These are phyloP conservation scores for Fusarium nematophilum DNA, from an alignment of 2,329 filamentous ascomycete species.

Conservation along the genomic window DNA sequence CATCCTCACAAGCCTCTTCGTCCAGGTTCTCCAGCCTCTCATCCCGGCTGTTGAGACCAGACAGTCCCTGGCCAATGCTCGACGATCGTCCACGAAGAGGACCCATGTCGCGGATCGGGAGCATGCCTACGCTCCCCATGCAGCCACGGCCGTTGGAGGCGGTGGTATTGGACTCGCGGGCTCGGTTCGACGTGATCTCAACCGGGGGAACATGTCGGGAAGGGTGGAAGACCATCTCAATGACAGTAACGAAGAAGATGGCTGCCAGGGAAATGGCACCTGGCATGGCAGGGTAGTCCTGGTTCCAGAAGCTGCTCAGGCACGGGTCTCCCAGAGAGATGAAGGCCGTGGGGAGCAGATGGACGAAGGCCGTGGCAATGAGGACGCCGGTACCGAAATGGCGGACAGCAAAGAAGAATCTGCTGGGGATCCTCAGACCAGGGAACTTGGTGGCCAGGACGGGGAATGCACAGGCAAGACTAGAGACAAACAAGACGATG, in stretches of 20 bases:
- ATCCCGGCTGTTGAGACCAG: constrained; percentile 43
- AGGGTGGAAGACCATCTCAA: constrained; percentile 77
- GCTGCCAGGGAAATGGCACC: constrained; percentile 83
- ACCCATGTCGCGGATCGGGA: constrained; percentile 49
- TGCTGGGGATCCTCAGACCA: constrained; percentile 63
- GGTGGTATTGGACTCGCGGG: neutral
- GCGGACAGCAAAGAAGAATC: constrained; percentile 67
- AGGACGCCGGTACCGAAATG: constrained; percentile 84
- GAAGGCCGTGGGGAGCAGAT: constrained; percentile 76
- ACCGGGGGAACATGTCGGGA: constrained; percentile 47
- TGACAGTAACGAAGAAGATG: constrained; percentile 80
- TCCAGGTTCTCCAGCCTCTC: constrained; percentile 25
- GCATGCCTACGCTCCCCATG: constrained; percentile 42
- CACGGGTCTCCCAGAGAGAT: constrained; percentile 71
- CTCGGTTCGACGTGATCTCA: constrained; percentile 7
- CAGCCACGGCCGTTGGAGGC: constrained; percentile 33
- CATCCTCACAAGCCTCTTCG: constrained; percentile 28
- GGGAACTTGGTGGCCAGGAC: constrained; percentile 65
- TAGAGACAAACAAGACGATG: constrained; percentile 60
- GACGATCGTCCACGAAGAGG: constrained; percentile 48
- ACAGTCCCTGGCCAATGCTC: constrained; percentile 50
- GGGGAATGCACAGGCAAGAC: constrained; percentile 64
- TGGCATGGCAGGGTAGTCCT: constrained; percentile 80
- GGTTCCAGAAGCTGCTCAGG: constrained; percentile 79
- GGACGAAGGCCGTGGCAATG: constrained; percentile 82